These are phyloP conservation scores for Kokia cookei DNA, from an alignment of 441 rosid species.

Conservation along the genomic window DNA sequence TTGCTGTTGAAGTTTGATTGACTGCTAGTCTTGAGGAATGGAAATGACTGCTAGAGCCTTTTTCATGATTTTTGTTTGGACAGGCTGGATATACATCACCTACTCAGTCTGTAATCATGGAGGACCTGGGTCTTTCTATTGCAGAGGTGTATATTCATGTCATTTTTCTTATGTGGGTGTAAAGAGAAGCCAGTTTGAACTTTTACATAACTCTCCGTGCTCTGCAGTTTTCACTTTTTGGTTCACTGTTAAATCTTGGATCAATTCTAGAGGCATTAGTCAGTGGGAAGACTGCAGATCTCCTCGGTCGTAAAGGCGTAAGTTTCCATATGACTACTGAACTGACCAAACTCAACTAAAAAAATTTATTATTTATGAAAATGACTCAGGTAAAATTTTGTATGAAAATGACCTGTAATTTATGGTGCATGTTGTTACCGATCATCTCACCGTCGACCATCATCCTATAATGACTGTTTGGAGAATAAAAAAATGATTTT, in stretches of 20 bases:
- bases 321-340: background rate
- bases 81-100: constrained; percentile 31
- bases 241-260: constrained; percentile 45
- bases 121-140: constrained; percentile 45
- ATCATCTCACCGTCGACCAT: too few species aligned
- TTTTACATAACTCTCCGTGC: background rate
- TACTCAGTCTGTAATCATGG: constrained; percentile 50
- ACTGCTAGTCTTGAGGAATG: background rate
- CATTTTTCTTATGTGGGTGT: background rate
- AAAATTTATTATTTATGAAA: too few species aligned
- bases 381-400: too few species aligned
- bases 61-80: background rate
- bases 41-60: background rate
- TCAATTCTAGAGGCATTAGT: constrained; percentile 40
- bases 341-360: background rate
- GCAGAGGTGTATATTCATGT: constrained; percentile 21
- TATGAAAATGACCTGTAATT: too few species aligned
- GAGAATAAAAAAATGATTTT: too few species aligned
- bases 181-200: background rate
- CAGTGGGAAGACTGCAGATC: constrained; percentile 44
- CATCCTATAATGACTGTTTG: too few species aligned
- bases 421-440: too few species aligned
- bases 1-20: background rate
- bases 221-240: constrained; percentile 47
- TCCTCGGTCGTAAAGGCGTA: constrained; percentile 39